phyloP scores from a whole-genome alignment of 2,329 filamentous ascomycete genomes.

The Scorias spongiosa region DNA sequence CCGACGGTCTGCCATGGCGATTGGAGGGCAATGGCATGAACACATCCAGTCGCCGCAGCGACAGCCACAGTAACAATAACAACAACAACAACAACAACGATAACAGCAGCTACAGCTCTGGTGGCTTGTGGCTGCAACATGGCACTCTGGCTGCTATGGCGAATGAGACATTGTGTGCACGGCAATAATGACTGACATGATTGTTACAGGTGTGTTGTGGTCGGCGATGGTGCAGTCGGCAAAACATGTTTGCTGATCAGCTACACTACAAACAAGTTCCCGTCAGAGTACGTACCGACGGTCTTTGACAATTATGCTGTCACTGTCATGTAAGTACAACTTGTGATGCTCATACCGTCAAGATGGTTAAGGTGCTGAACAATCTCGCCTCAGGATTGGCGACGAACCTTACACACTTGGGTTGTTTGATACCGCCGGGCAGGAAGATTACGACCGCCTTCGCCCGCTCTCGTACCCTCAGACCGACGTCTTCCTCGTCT shows the following conservation, averaged over 20 bases:
- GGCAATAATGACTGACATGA: neutral
- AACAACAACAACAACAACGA: neutral
- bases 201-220: constrained; percentile 73
- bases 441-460: constrained; percentile 98
- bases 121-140: too few species aligned
- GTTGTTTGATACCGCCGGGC: constrained; percentile 94
- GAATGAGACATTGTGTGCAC: too few species aligned
- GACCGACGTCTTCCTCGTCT: constrained; percentile 97
- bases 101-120: too few species aligned
- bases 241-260: constrained; percentile 98
- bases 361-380: neutral
- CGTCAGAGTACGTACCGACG: constrained; percentile 97
- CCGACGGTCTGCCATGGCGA: neutral
- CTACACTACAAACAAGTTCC: constrained; percentile 99
- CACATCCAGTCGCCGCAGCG: neutral
- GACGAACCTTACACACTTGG: constrained; percentile 97
- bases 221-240: constrained; percentile 97
- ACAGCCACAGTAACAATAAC: neutral
- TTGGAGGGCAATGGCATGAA: neutral
- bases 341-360: too few species aligned
- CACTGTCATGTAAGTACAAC: constrained; percentile 84
- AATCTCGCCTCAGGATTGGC: constrained; percentile 58
- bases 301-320: constrained; percentile 99
- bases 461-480: constrained; percentile 94
- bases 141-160: too few species aligned